Evolutionary conservation across 805 yeast species (phyloP), one percentile per base, ranked within the genome.

Genomic region (Nakazawaea laoshanensis): DNA sequence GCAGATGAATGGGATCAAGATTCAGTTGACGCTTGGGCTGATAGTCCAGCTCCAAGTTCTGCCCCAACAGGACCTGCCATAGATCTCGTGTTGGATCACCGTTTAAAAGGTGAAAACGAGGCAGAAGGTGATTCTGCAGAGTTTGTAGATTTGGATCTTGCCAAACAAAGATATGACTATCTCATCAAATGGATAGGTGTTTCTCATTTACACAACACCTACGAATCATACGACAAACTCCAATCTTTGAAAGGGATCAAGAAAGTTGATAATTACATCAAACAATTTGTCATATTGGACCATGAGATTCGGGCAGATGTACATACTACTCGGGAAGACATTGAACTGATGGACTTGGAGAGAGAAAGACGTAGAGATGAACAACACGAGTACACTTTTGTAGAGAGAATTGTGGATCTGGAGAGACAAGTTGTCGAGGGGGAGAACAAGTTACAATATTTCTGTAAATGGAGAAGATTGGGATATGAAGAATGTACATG

Each of bases 401-500:
- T 86, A 21, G 98, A 89, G 55, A 72, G 98, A 44, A 81, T 89
- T 29, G 87, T 89, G 21, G 87, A 85, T 38, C 76, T 88, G 33
- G 84, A 85, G 46, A 76, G 98, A 52, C 68, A 66, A 10, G 38
- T 51, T 7, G 87, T 76, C 9, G 71, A 65, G 34, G 87, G 83
- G 24, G 68, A 67, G 19, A 74, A 79, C 15, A 77, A 70, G 35
- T 64, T 92, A 41, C 79, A 78, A 50, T 92, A 92, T 55, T 72
- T 80, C 40, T 89, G 88, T 40, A 92, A 92, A 56, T 92, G 98
- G 98, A 79, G 77, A 50, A 70, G 97, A 35, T 67, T 92, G 18
- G 83, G 87, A 47, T 92, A 92, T 50, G 97, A 94, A 56, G 94
- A 84, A 46, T 85, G 95, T 38, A 86, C 97, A 4, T 92, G 97